Conservation (phyloP, 2,329 filamentous ascomycete genomes). For the Microcera coccophila region DNA sequence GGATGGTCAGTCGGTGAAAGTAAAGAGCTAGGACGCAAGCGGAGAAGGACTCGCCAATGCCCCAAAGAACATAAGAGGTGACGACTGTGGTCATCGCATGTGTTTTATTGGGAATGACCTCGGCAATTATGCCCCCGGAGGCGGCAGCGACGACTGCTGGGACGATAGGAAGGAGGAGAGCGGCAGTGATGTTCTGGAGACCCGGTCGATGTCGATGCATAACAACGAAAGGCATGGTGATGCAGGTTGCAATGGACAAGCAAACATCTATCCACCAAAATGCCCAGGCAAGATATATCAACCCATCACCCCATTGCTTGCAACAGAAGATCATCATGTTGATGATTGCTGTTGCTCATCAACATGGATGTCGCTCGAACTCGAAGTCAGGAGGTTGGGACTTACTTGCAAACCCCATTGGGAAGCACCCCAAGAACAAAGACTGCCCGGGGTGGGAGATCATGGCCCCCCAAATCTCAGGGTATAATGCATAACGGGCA, state of each 20-base stretch:
- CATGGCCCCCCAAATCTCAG: conserved; percentile 63
- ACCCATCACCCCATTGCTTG: conserved; percentile 58
- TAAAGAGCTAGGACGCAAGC: conserved; percentile 63
- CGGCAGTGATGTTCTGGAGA: conserved; percentile 58
- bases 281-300: conserved; percentile 52
- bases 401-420: conserved; percentile 62
- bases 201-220: conserved; percentile 44
- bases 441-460: conserved; percentile 63
- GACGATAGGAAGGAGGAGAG: conserved; percentile 63
- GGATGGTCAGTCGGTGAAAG: conserved; percentile 63
- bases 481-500: conserved; percentile 61
- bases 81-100: conserved; percentile 60
- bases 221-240: conserved; percentile 56
- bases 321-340: conserved; percentile 61
- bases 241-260: conserved; percentile 50
- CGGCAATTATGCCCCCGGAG: conserved; percentile 60
- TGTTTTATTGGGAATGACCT: conserved; percentile 50
- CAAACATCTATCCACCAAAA: conserved; percentile 57
- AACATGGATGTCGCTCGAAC: conserved; percentile 1
- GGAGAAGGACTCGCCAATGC: conserved; percentile 56
- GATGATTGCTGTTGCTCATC: conserved; percentile 47
- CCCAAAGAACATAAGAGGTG: conserved; percentile 66
- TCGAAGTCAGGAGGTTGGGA: neutral
- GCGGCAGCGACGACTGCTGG: conserved; percentile 63
- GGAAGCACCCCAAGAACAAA: conserved; percentile 64